These are phyloP conservation scores for Salix suchowensis DNA, from an alignment of 345 rosid species.

Conservation along the genomic window DNA sequence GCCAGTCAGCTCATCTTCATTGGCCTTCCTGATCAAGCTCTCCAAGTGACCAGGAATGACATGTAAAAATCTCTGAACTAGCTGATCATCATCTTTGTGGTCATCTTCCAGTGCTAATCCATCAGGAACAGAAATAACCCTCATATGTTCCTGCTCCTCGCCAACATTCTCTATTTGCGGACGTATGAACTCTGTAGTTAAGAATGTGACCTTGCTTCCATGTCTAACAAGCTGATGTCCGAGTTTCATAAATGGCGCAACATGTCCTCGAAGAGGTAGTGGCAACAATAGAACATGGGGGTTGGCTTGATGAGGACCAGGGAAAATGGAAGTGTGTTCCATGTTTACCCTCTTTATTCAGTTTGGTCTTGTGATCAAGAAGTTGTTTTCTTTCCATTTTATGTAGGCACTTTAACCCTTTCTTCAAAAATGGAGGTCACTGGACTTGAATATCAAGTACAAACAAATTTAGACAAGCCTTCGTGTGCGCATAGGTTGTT, in stretches of 20 bases:
- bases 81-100: conserved; percentile 5
- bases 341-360: background rate
- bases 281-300: conserved; percentile 26
- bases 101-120: conserved; percentile 24
- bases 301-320: background rate
- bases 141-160: background rate
- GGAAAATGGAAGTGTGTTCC: background rate
- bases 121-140: conserved; percentile 19
- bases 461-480: too few species aligned
- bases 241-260: conserved; percentile 18
- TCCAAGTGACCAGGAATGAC: conserved; percentile 24
- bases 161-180: background rate
- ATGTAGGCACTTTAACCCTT: too few species aligned
- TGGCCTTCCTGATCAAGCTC: conserved; percentile 15
- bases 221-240: conserved; percentile 4
- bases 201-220: conserved; percentile 23
- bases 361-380: too few species aligned
- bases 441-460: too few species aligned
- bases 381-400: too few species aligned
- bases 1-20: conserved; percentile 1
- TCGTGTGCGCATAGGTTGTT: too few species aligned
- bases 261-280: conserved; percentile 25
- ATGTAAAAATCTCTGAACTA: background rate
- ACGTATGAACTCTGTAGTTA: conserved; percentile 11
- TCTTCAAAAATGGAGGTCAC: too few species aligned